Percentiles rank a stretch among this genome's conserved stretches.
Evolutionary conservation across 2,329 filamentous ascomycete species (phyloP).

Genomic region (Exserohilum rostratum): DNA sequence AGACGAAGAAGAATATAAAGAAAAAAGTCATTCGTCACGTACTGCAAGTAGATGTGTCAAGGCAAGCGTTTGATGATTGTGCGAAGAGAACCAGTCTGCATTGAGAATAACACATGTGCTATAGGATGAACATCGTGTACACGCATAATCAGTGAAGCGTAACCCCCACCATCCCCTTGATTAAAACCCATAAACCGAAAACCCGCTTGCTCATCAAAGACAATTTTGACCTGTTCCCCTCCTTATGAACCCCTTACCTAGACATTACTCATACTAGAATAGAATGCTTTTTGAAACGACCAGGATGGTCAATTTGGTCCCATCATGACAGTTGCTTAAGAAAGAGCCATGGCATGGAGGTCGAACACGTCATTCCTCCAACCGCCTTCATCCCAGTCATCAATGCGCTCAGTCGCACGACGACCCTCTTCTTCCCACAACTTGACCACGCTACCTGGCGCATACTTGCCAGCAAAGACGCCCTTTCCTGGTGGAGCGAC

Average conservation of each 20-base stretch:
- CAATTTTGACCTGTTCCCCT: not conserved
- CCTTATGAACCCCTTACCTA: not conserved
- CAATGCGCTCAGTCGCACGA: slow-evolving; percentile 72
- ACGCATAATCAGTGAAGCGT: not conserved
- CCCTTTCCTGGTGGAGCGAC: slow-evolving; percentile 65
- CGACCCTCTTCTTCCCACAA: slow-evolving; percentile 84
- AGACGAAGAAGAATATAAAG: slow-evolving; percentile 1
- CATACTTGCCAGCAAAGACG: slow-evolving; percentile 83
- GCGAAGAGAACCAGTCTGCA: not conserved
- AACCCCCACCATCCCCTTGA: not conserved
- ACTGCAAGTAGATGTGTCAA: not conserved
- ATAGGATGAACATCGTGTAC: not conserved
- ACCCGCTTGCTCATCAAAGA: not conserved
- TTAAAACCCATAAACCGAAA: not conserved
- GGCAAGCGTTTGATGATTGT: not conserved
- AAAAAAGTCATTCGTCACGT: not conserved
- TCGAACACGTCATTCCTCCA: slow-evolving; percentile 90
- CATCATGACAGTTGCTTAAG: not conserved
- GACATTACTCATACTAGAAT: not conserved
- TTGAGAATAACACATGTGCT: not conserved
- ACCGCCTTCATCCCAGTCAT: slow-evolving; percentile 72
- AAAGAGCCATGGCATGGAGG: slow-evolving; percentile 49
- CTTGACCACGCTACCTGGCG: slow-evolving; percentile 86
- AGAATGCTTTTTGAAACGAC: not conserved
- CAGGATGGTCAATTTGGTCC: not conserved